A percentile compares a stretch with the other conserved stretches of the same genome.
Evolutionary conservation across 2,329 filamentous ascomycete genomes (phyloP).

Genomic region (Microthyrium microscopicum): DNA sequence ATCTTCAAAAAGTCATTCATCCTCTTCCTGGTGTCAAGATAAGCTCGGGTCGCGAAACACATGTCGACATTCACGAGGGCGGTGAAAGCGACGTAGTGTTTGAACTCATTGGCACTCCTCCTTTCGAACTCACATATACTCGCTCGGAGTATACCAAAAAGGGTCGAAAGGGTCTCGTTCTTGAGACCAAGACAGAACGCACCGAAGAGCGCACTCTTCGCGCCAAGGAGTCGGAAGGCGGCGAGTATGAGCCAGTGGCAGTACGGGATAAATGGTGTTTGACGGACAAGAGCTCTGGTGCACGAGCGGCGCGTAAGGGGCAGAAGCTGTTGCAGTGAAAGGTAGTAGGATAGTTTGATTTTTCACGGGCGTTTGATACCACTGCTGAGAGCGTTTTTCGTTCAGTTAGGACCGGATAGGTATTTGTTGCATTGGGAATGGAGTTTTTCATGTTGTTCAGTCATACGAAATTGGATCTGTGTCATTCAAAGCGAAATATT

Average conservation of each 20-base stretch:
- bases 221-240: constrained; percentile 77
- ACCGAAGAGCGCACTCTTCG: constrained; percentile 69
- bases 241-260: constrained; percentile 90
- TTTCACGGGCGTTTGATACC: background rate
- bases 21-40: constrained; percentile 83
- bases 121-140: constrained; percentile 96
- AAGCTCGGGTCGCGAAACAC: constrained; percentile 62
- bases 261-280: constrained; percentile 90
- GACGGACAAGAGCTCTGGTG: constrained; percentile 44
- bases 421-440: too few relatives aligned
- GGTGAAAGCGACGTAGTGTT: constrained; percentile 87
- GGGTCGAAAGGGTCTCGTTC: constrained; percentile 46
- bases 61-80: constrained; percentile 91
- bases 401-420: too few relatives aligned
- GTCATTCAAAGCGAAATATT: too few relatives aligned
- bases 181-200: constrained; percentile 81
- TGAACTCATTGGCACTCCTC: constrained; percentile 86
- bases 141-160: constrained; percentile 68
- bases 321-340: constrained; percentile 24
- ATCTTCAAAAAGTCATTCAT: constrained; percentile 67
- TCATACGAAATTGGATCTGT: too few relatives aligned
- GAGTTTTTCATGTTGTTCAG: too few relatives aligned
- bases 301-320: constrained; percentile 11
- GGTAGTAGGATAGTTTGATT: background rate
- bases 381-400: too few relatives aligned